Base-by-base conservation (phyloP, 495 filamentous ascomycete genomes). In the Aspergillus kassunensis region DNA sequence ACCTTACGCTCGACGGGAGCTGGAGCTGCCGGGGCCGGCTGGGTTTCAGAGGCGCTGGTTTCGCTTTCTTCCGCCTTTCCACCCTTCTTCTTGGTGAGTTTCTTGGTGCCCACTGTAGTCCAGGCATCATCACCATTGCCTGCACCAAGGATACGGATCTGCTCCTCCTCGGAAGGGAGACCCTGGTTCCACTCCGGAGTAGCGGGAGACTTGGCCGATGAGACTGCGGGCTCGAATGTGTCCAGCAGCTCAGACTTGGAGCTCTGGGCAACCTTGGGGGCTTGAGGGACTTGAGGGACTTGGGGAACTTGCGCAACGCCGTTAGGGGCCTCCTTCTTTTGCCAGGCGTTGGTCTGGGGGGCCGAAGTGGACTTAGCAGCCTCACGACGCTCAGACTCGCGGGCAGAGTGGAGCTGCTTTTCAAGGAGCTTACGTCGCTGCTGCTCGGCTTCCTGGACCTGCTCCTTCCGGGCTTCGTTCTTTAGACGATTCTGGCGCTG, bases 401-500 rank as follows among this genome's bases (percentile, higher is more conserved):
- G 81, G 48, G 89, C 89, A 51, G 81, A 79, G 56, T 89, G 84
- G 55, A 89, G 75, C 71, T 95, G 89, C 66, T 87, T 85, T 69
- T 96, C 89, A 54, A 86, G 70, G 51, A 86, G 68, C 33, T 77
- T 75, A 60, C 85, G 80, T 58, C 90, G 81, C 61, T 88, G 74
- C 56, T 82, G 78, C 72, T 96, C 90, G 1, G 83, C 80, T 51
- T 84, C 82, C 67, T 88, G 86, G 21, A 88, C 84, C 40, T 78
- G 69, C 36, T 77, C 68, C 75, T 89, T 89, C 48, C 80, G 78
- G 35, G 80, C 82, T 70, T 95, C 89, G 44, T 79, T 82, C 80
- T 92, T 96, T 66, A 83, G 77, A 30, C 81, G 79, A 70, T 93
- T 88, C 73, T 93, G 89, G 43, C 90, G 83, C 72, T 92, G 88